Conservation (phyloP, 2,329 filamentous ascomycete genomes). For the Diplodia intermedia region DNA sequence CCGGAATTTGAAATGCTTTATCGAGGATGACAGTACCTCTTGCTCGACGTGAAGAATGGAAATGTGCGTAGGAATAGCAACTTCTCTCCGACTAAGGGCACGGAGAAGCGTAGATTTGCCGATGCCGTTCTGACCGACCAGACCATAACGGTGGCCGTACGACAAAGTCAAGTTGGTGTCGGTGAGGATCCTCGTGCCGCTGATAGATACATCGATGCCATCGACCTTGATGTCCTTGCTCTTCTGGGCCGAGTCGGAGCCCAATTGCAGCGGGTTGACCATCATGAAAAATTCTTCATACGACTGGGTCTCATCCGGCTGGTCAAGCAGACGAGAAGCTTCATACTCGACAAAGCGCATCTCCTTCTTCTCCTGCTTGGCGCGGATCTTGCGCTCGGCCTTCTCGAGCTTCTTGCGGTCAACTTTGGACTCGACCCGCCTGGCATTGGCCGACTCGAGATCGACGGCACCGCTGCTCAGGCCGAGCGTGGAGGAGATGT, state of each 20-base stretch:
- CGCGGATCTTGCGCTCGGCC: conserved; percentile 94
- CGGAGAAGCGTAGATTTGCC: conserved; percentile 84
- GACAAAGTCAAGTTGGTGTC: conserved; percentile 90
- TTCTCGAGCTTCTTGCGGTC: conserved; percentile 99
- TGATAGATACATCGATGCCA: conserved; percentile 92
- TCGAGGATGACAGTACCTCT: conserved; percentile 66
- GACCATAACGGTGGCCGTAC: conserved; percentile 91
- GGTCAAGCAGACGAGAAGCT: conserved; percentile 85
- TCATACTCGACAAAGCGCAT: conserved; percentile 99
- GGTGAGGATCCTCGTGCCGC: conserved; percentile 84
- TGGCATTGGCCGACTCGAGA: conserved; percentile 87
- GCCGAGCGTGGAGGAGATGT: conserved; percentile 94
- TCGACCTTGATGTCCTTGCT: conserved; percentile 99
- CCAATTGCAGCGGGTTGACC: conserved; percentile 93
- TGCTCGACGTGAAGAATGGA: conserved; percentile 99
- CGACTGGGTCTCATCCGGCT: conserved; percentile 81
- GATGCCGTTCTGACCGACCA: conserved; percentile 99
- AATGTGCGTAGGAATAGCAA: conserved; percentile 94
- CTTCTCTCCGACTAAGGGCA: conserved; percentile 88
- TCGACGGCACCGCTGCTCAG: conserved; percentile 85
- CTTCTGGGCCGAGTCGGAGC: conserved; percentile 72
- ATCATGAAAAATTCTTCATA: conserved; percentile 99
- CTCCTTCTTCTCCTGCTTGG: conserved; percentile 97
- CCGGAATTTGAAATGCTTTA: too few relatives aligned
- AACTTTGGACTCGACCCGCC: conserved; percentile 97